Percentiles rank a stretch among this genome's conserved stretches.
Conservation (phyloP, 78 protist species). For the Dictyostelium capitatum region DNA sequence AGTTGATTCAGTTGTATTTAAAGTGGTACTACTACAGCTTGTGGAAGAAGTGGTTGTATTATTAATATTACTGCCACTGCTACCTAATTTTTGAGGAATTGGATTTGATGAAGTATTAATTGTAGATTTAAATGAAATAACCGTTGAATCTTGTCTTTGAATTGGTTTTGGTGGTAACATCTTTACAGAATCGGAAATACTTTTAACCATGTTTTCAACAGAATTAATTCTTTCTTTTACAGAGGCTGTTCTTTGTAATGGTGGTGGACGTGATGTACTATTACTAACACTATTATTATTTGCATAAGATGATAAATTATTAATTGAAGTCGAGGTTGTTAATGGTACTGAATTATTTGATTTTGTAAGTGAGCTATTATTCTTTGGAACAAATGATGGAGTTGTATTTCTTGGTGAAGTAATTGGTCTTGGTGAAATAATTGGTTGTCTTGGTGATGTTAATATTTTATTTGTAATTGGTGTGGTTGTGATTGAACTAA, state of each 20-base stretch:
- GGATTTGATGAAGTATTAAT: constrained; percentile 12
- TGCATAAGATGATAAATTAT: background rate
- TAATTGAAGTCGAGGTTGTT: background rate
- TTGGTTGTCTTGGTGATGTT: background rate
- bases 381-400: background rate
- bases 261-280: background rate
- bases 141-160: background rate
- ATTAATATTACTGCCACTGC: too few species aligned
- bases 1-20: background rate
- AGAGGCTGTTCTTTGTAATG: constrained; percentile 27
- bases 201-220: constrained; percentile 7
- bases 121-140: background rate
- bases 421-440: background rate
- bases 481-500: background rate
- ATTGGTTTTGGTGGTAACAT: constrained; percentile 4
- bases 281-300: too few species aligned
- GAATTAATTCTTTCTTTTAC: constrained; percentile 17
- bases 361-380: background rate
- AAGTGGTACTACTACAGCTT: background rate
- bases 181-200: background rate
- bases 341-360: background rate
- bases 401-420: constrained; percentile 4
- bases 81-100: background rate
- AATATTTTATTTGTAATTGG: background rate
- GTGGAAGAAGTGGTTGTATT: too few species aligned